Percentiles rank a stretch among this genome's conserved stretches.
These are phyloP conservation scores for Backusella morwellensis DNA, from an alignment of 192 early-diverging fungal genomes.

Conservation along the genomic window DNA sequence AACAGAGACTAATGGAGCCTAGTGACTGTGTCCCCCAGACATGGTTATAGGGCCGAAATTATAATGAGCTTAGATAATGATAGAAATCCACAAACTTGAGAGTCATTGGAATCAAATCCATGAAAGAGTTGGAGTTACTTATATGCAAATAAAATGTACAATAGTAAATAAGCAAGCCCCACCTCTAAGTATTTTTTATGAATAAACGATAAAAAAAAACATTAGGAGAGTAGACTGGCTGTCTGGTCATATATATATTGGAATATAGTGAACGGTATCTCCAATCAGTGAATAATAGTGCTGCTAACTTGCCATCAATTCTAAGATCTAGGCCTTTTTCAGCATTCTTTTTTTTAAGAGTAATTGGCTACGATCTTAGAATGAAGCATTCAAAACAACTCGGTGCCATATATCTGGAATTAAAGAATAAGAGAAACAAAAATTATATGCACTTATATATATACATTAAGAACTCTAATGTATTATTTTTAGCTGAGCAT, in stretches of 20 bases:
- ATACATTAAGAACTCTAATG: background rate
- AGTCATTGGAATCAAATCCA: background rate
- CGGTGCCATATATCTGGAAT: background rate
- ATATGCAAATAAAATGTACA: background rate
- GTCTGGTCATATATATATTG: background rate
- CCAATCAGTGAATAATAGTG: background rate
- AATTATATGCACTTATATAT: background rate
- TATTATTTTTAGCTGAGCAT: background rate
- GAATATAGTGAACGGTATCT: background rate
- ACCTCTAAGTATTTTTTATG: background rate
- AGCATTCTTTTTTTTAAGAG: background rate
- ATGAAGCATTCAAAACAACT: background rate
- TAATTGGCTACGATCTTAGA: background rate
- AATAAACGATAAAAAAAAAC: background rate
- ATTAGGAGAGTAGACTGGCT: too few relatives aligned
- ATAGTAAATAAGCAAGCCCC: background rate
- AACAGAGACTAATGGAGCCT: too few relatives aligned
- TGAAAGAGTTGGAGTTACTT: background rate
- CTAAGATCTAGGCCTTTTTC: background rate
- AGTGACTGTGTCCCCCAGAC: too few relatives aligned
- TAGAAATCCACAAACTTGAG: background rate
- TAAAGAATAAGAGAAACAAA: background rate
- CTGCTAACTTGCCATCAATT: background rate
- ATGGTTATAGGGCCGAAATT: too few relatives aligned
- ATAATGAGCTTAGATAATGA: background rate